Evolutionary conservation across 1,139 yeast genomes (phyloP), one percentile per base, ranked within the genome.

Genomic region (Barnettozyma hawaiiensis): DNA sequence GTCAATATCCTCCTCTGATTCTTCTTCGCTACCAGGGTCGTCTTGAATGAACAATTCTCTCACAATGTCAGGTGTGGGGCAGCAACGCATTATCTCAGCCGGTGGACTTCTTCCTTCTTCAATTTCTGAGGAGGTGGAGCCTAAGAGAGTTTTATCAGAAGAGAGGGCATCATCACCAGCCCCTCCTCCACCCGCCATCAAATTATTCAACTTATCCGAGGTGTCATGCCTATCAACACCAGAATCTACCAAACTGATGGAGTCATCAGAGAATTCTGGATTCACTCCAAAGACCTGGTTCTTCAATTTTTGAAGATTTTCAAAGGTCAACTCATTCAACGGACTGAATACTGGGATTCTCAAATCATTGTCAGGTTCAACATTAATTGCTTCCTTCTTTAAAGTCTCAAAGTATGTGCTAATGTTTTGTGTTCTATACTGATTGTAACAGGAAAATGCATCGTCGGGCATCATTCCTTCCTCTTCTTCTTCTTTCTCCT

Each of bases 241-340:
- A 14, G 23, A 19, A 12, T 28, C 40, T 20, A 14, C 20, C 21
- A 35, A 37, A 27, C 40, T 32, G 10, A 32, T 19, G 11, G 38
- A 46, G 16, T 41, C 53, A 12, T 39, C 45, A 5, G 49, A 45
- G 7, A 47, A 45, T 11, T 45, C 43, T 2, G 49, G 47, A 20
- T 41, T 28, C 9, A 47, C 23, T 12, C 38, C 35, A 21, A 39
- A 49, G 14, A 43, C 46, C 36, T 44, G 33, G 6, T 38, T 19
- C 34, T 40, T 51, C 34, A 51, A 43, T 14, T 24, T 32, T 33
- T 47, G 45, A 28, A 53, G 50, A n/a, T 40, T 44, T 16, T 53
- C 53, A 38, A 42, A 49, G 11, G 39, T 39, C 37, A 52, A 41
- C n/a, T 45, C 51, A 35, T 50, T 42, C 21, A 52, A 42, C 11